These are phyloP conservation scores for Termitomyces sp. DNA, from an alignment of 768 basidiomycete species.

Conservation along the genomic window DNA sequence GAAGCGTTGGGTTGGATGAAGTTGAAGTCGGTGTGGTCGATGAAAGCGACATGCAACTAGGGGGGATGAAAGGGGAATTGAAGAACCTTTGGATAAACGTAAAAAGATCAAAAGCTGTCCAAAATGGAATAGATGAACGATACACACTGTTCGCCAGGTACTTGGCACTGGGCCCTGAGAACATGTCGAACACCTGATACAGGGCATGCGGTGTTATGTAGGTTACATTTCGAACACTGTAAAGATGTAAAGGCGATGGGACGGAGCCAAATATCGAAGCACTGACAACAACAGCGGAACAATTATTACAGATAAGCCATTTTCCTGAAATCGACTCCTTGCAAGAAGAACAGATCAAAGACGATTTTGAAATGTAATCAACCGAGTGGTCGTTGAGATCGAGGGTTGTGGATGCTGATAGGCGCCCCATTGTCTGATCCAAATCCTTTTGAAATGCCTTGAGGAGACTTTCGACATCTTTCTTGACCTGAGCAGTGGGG, in stretches of 20 bases:
- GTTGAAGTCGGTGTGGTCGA: neutral
- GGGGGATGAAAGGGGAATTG: neutral
- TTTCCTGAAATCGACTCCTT: neutral
- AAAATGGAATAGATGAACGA: neutral
- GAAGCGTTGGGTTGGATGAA: constrained; percentile 10
- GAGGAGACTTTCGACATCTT: constrained; percentile 43
- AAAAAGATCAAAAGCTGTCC: neutral
- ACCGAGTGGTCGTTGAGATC: neutral
- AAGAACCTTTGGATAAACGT: neutral
- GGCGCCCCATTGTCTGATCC: constrained; percentile 33
- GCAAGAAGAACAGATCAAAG: neutral
- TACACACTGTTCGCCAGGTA: neutral
- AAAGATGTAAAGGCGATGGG: neutral
- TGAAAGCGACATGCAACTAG: neutral
- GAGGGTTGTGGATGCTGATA: neutral
- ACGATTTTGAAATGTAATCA: neutral
- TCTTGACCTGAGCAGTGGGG: constrained; percentile 38
- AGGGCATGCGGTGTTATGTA: neutral
- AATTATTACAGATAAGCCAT: neutral
- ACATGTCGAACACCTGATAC: neutral
- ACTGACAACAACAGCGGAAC: neutral
- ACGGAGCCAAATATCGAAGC: neutral
- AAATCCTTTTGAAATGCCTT: constrained; percentile 50
- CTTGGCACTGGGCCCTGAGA: neutral
- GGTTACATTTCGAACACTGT: neutral